Evolutionary conservation across 2,329 filamentous ascomycete species (phyloP).

Genomic region (Stemphylium vesicarium): DNA sequence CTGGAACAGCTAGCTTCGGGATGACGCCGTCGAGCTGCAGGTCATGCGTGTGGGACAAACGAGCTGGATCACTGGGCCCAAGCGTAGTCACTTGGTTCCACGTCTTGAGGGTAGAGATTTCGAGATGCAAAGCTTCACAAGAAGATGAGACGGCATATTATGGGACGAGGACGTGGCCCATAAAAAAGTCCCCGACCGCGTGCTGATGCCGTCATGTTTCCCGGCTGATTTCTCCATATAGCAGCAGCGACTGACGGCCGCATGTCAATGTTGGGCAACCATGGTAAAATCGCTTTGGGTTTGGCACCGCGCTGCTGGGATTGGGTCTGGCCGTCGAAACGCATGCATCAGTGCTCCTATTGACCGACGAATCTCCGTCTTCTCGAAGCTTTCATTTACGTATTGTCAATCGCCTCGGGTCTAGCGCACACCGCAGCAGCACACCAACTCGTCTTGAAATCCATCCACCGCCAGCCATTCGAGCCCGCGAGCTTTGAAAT

Average conservation of each 20-base stretch:
- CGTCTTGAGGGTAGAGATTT: neutral
- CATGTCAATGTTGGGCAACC: conserved; percentile 17
- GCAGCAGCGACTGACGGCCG: conserved; percentile 5
- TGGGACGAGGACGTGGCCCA: neutral
- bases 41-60: conserved; percentile 16
- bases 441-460: conserved; percentile 12
- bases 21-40: conserved; percentile 33
- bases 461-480: conserved; percentile 7
- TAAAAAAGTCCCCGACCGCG: conserved; percentile 7
- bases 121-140: neutral
- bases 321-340: conserved; percentile 9
- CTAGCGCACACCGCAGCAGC: conserved; percentile 18
- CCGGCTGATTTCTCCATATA: conserved; percentile 12
- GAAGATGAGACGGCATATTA: neutral
- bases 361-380: conserved; percentile 28
- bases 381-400: conserved; percentile 35
- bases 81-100: neutral
- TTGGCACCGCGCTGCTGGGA: conserved; percentile 6
- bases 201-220: conserved; percentile 32
- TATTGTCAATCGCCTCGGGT: conserved; percentile 33
- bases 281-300: conserved; percentile 13
- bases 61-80: neutral
- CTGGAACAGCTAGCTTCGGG: conserved; percentile 29
- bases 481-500: conserved; percentile 1
- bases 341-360: conserved; percentile 1